phyloP scores from a whole-genome alignment of 345 rosid species.

The Moringa oleifera region DNA sequence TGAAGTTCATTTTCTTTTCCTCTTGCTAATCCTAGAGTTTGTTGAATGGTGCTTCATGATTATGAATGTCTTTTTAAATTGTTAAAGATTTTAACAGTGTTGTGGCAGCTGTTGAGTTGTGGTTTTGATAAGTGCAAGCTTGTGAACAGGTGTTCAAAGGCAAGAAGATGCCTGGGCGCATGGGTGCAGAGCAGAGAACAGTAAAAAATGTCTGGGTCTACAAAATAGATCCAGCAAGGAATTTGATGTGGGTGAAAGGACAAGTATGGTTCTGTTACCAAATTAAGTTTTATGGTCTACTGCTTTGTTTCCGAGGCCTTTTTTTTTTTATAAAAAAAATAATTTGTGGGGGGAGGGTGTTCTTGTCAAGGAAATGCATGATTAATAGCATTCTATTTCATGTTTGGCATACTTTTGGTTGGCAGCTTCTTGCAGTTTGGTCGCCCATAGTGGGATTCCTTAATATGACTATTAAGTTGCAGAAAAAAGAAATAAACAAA shows the following conservation, averaged over 20 bases:
- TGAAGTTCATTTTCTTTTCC: neutral
- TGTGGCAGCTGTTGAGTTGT: neutral
- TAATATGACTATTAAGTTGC: too few species aligned
- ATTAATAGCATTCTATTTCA: too few species aligned
- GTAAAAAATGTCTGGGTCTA: constrained; percentile 92
- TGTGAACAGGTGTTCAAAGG: constrained; percentile 76
- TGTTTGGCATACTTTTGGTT: too few species aligned
- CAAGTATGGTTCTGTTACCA: constrained; percentile 52
- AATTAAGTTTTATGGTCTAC: constrained; percentile 1
- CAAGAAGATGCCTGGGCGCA: constrained; percentile 94
- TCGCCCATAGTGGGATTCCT: too few species aligned
- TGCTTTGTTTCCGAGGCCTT: too few species aligned
- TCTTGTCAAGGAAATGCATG: too few species aligned
- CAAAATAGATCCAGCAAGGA: constrained; percentile 85
- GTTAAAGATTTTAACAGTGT: neutral
- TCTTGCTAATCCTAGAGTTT: neutral
- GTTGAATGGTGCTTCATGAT: neutral
- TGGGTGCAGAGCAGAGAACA: constrained; percentile 85
- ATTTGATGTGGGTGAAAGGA: constrained; percentile 92
- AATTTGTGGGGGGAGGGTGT: too few species aligned
- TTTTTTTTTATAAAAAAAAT: too few species aligned
- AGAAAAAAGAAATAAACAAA: too few species aligned
- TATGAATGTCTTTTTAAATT: neutral
- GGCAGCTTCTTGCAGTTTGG: too few species aligned
- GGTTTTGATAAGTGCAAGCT: constrained; percentile 10